A percentile compares a stretch with the other conserved stretches of the same genome.
phyloP scores from a whole-genome alignment of 352 stramenopile species.

The Globisporangium orthogonon region DNA sequence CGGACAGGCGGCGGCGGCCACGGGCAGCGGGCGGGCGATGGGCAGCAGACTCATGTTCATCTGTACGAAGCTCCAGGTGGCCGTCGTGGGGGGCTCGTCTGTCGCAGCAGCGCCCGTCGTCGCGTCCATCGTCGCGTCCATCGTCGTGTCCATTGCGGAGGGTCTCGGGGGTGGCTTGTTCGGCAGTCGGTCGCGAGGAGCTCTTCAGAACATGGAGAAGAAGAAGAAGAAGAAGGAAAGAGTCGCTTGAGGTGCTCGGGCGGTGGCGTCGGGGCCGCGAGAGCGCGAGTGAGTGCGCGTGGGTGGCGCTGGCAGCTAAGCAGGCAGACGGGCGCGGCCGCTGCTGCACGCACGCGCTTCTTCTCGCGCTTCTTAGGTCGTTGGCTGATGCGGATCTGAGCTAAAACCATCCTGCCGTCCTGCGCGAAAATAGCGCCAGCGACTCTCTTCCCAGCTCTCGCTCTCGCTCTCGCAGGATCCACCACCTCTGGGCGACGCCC shows the following conservation, averaged over 20 bases:
- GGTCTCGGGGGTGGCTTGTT: too few species aligned
- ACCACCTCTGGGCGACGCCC: too few species aligned
- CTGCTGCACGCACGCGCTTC: too few species aligned
- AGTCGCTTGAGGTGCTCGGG: neutral
- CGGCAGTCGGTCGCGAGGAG: neutral
- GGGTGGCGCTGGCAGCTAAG: neutral
- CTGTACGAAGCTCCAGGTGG: constrained; percentile 78
- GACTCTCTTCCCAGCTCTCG: too few species aligned
- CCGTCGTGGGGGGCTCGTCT: neutral
- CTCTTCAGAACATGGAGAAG: neutral
- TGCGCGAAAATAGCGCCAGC: too few species aligned
- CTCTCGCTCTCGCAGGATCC: too few species aligned
- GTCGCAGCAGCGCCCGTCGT: neutral
- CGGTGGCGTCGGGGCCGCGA: neutral
- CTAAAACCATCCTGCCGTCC: too few species aligned
- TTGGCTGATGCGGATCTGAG: too few species aligned
- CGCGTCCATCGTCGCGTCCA: neutral
- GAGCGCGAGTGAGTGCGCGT: too few species aligned
- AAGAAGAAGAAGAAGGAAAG: neutral
- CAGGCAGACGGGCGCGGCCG: too few species aligned
- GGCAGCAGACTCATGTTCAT: constrained; percentile 84
- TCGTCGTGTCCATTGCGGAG: too few species aligned
- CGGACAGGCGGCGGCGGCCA: constrained; percentile 26
- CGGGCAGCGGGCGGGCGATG: constrained; percentile 60
- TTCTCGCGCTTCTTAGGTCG: too few species aligned